Evolutionary conservation across 1,284 basidiomycete species (phyloP).

Genomic region (Phaffia rhodozyma): DNA sequence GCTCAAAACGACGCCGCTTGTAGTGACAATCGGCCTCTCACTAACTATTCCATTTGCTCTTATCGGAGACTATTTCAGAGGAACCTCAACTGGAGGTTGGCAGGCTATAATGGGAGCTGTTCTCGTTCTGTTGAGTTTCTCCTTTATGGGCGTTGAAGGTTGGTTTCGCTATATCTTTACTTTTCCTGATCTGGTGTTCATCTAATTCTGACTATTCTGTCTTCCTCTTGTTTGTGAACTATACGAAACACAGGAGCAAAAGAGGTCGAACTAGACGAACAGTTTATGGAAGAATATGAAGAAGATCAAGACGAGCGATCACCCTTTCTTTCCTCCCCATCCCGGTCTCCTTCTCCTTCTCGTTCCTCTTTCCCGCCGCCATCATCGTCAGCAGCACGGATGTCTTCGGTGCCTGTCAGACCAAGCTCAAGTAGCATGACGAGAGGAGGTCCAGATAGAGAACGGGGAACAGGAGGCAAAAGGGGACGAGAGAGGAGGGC

Average conservation of each 20-base stretch:
- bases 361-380: too few relatives aligned
- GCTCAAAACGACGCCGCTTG: slow-evolving; percentile 86
- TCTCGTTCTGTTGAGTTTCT: slow-evolving; percentile 45
- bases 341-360: too few relatives aligned
- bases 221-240: slow-evolving; percentile 17
- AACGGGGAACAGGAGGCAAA: background rate
- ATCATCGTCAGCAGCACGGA: too few relatives aligned
- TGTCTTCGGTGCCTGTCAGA: too few relatives aligned
- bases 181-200: slow-evolving; percentile 13
- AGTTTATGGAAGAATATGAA: slow-evolving; percentile 13
- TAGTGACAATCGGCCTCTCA: slow-evolving; percentile 85
- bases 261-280: slow-evolving; percentile 26
- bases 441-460: too few relatives aligned
- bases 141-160: slow-evolving; percentile 32
- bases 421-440: too few relatives aligned
- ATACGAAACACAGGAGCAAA: slow-evolving; percentile 43
- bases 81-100: slow-evolving; percentile 24
- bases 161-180: slow-evolving; percentile 22
- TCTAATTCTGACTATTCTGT: slow-evolving; percentile 8
- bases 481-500: slow-evolving; percentile 10
- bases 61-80: slow-evolving; percentile 30
- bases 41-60: slow-evolving; percentile 62
- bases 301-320: too few relatives aligned
- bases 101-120: slow-evolving; percentile 46
- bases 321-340: too few relatives aligned